phyloP scores from a whole-genome alignment of 371 early-diverging fungal species.

The Mucor saturninus region DNA sequence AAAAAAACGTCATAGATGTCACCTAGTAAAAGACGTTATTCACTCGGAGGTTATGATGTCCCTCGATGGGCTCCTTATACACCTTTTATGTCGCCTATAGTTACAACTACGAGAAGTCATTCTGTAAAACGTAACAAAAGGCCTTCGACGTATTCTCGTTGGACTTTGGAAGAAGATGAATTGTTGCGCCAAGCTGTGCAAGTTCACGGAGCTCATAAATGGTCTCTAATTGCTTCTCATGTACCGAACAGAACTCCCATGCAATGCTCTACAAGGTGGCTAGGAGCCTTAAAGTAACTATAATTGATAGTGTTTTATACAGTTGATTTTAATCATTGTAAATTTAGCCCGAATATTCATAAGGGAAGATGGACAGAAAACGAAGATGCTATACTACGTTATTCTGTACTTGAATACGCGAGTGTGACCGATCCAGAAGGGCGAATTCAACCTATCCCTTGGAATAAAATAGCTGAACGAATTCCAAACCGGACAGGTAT shows the following conservation, averaged over 20 bases:
- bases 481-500: conserved; percentile 70
- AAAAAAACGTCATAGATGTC: conserved; percentile 9
- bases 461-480: conserved; percentile 61
- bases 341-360: conserved; percentile 57
- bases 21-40: conserved; percentile 28
- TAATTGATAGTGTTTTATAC: not conserved
- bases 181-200: conserved; percentile 49
- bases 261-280: conserved; percentile 75
- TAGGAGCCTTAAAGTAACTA: conserved; percentile 63
- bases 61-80: conserved; percentile 27
- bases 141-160: conserved; percentile 53
- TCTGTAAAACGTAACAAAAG: conserved; percentile 38
- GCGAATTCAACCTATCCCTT: conserved; percentile 59
- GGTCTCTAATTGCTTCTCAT: conserved; percentile 68
- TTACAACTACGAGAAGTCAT: conserved; percentile 40
- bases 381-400: conserved; percentile 56
- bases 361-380: conserved; percentile 74
- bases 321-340: not conserved
- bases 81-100: conserved; percentile 39
- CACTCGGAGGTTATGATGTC: conserved; percentile 29
- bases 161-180: conserved; percentile 57
- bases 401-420: conserved; percentile 55
- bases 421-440: conserved; percentile 53
- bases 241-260: conserved; percentile 69
- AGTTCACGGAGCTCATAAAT: conserved; percentile 60